Conservation (phyloP, 192 early-diverging fungal species). For the Umbelopsis ramanniana region DNA sequence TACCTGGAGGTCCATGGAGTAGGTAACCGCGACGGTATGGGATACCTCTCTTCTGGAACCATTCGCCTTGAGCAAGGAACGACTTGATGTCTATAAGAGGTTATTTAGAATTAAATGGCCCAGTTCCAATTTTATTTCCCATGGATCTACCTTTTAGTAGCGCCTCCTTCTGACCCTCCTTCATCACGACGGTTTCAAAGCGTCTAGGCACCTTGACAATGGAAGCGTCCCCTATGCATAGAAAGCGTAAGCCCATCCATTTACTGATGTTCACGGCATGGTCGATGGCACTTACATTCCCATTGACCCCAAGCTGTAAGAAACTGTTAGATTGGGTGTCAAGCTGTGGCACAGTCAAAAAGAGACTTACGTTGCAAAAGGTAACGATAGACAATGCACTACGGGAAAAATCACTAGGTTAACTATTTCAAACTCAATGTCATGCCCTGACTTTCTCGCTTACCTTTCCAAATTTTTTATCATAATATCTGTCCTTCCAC, state of each 20-base stretch:
- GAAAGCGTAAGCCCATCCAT: not conserved
- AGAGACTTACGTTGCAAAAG: constrained; percentile 15
- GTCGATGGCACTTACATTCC: not conserved
- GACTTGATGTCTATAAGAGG: constrained; percentile 43
- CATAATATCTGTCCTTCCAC: constrained; percentile 31
- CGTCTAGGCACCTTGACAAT: constrained; percentile 40
- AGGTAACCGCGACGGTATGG: constrained; percentile 59
- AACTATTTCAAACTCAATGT: not conserved
- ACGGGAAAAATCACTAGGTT: not conserved
- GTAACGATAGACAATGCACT: constrained; percentile 19
- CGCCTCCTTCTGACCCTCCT: constrained; percentile 51
- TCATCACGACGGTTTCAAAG: constrained; percentile 52
- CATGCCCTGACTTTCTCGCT: not conserved
- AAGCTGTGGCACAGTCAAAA: constrained; percentile 14
- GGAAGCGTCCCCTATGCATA: constrained; percentile 22
- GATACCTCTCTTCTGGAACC: constrained; percentile 55
- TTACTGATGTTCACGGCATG: no score
- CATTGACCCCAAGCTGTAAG: constrained; percentile 11
- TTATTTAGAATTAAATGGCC: not conserved
- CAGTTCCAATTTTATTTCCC: not conserved
- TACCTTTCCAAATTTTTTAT: constrained; percentile 32
- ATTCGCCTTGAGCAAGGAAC: constrained; percentile 47
- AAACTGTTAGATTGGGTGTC: not conserved
- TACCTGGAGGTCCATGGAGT: constrained; percentile 59
- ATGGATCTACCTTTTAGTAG: constrained; percentile 39